Evolutionary conservation across 2,329 filamentous ascomycete species (phyloP).

Genomic region (Cladorrhinum sp.): DNA sequence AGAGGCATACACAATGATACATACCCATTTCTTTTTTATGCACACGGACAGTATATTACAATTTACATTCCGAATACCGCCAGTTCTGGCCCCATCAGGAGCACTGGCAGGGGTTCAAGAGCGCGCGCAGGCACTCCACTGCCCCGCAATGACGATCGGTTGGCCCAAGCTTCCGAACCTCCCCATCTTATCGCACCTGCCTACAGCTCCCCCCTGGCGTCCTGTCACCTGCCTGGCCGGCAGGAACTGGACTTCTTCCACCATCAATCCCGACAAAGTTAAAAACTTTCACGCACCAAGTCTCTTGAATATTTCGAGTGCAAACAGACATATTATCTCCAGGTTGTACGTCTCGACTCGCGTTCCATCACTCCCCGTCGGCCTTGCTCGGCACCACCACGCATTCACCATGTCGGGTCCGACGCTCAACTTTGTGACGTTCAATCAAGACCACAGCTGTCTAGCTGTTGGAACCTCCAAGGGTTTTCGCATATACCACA

Average conservation of each 20-base stretch:
- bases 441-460: constrained; percentile 98
- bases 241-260: too few species aligned
- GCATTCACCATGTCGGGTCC: constrained; percentile 34
- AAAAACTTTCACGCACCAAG: too few species aligned
- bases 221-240: not conserved
- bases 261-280: not conserved
- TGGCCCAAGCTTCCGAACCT: constrained; percentile 22
- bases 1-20: not conserved
- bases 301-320: too few species aligned
- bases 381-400: not conserved
- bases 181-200: not conserved
- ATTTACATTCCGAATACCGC: too few species aligned
- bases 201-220: not conserved
- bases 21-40: not conserved
- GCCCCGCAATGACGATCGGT: constrained; percentile 20
- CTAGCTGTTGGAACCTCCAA: constrained; percentile 91
- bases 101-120: not conserved
- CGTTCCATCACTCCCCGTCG: not conserved
- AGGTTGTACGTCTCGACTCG: too few species aligned
- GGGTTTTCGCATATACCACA: constrained; percentile 95
- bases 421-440: constrained; percentile 94
- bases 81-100: not conserved
- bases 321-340: too few species aligned
- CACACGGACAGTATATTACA: too few species aligned
- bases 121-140: not conserved